Evolutionary conservation across 2,329 filamentous ascomycete species (phyloP).

Genomic region (Aspergillus tamarii): DNA sequence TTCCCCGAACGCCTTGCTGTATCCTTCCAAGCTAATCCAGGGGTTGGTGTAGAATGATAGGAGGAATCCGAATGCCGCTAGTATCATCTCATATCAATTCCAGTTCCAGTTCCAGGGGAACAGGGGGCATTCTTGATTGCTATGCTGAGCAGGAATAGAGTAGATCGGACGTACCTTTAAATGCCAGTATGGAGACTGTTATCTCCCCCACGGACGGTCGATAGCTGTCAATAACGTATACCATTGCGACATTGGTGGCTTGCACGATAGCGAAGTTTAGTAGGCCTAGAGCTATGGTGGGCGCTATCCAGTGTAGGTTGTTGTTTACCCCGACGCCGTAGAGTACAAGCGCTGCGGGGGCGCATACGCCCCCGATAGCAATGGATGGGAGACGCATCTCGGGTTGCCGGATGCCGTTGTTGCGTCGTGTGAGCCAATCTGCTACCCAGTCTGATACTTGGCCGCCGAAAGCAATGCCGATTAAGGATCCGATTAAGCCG

Average conservation of each 20-base stretch:
- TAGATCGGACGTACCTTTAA: slow-evolving; percentile 9
- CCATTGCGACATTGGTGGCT: slow-evolving; percentile 5
- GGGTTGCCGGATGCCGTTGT: not conserved
- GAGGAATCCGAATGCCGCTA: slow-evolving; percentile 16
- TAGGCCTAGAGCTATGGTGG: slow-evolving; percentile 53
- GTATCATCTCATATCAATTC: not conserved
- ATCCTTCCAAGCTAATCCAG: slow-evolving; percentile 12
- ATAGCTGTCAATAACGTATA: slow-evolving; percentile 16
- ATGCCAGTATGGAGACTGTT: slow-evolving; percentile 10
- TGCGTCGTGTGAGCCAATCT: not conserved
- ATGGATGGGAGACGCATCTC: slow-evolving; percentile 20
- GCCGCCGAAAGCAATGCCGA: slow-evolving; percentile 1
- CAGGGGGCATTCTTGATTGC: not conserved
- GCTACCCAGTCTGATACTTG: slow-evolving; percentile 1
- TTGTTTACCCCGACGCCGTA: slow-evolving; percentile 38
- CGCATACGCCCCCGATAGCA: slow-evolving; percentile 24
- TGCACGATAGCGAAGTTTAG: not conserved
- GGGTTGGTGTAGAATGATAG: slow-evolving; percentile 19
- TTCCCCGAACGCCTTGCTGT: slow-evolving; percentile 9
- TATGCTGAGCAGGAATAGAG: not conserved
- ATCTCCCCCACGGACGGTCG: slow-evolving; percentile 12
- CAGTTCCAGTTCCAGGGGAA: not conserved
- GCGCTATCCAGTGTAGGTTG: slow-evolving; percentile 55
- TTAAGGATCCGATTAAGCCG: not conserved
- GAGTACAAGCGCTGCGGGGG: slow-evolving; percentile 33